Evolutionary conservation across 345 rosid species (phyloP).

Genomic region (Geranium rotundifolium): DNA sequence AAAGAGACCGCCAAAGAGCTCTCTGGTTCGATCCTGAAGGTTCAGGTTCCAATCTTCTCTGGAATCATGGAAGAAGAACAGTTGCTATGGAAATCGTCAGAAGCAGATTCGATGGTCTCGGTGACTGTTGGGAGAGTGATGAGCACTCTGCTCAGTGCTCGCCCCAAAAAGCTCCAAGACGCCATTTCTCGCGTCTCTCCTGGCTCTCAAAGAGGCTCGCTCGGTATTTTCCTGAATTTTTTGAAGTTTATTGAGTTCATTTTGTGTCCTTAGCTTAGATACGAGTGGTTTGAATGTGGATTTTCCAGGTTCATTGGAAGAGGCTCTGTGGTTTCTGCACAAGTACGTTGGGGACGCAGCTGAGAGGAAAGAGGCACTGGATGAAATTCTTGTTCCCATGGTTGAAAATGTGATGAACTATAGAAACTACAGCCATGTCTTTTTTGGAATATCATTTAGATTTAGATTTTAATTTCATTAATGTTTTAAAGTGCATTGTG

Average conservation of each 20-base stretch:
- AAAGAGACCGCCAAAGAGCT: not conserved
- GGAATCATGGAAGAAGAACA: constrained; percentile 15
- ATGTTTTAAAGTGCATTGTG: not conserved
- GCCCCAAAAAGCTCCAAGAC: constrained; percentile 55
- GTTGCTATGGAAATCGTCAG: constrained; percentile 31
- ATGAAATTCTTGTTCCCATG: constrained; percentile 60
- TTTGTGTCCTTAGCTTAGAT: not conserved
- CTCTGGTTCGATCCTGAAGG: not conserved
- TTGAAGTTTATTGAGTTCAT: not conserved
- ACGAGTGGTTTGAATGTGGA: not conserved
- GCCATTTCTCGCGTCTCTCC: constrained; percentile 38
- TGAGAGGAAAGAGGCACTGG: constrained; percentile 32
- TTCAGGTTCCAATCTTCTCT: not conserved
- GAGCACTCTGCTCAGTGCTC: constrained; percentile 46
- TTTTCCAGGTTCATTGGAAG: constrained; percentile 50
- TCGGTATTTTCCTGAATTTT: constrained; percentile 20
- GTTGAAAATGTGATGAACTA: constrained; percentile 38
- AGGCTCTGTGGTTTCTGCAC: constrained; percentile 52
- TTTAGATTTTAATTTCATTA: not conserved
- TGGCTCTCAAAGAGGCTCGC: constrained; percentile 26
- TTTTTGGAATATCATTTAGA: not conserved
- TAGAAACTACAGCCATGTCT: not conserved
- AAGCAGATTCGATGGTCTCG: constrained; percentile 44
- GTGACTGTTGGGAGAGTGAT: constrained; percentile 55
- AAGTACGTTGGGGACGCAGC: constrained; percentile 46